A percentile compares a stretch with the other conserved stretches of the same genome.
phyloP scores from a whole-genome alignment of 148 eudicot genomes.

The Tetragonia tetragonoides region DNA sequence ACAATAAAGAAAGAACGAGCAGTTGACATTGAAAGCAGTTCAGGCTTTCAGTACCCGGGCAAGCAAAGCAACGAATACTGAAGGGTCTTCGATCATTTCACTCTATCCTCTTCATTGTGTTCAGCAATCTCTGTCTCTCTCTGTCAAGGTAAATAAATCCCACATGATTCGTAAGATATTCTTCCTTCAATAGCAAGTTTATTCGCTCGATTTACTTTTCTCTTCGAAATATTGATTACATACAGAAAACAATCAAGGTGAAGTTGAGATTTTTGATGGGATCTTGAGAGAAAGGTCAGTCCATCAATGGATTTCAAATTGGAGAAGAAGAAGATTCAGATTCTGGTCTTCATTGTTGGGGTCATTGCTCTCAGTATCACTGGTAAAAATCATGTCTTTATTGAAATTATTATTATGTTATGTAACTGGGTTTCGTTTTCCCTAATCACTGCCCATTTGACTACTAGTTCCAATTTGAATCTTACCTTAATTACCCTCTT shows the following conservation, averaged over 20 bases:
- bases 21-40: no score
- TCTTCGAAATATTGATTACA: not conserved
- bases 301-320: constrained; percentile 41
- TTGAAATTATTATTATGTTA: no score
- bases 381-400: constrained; percentile 32
- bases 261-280: constrained; percentile 21
- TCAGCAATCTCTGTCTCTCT: not conserved
- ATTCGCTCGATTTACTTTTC: not conserved
- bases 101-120: no score
- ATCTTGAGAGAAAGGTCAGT: not conserved
- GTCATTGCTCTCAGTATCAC: constrained; percentile 53
- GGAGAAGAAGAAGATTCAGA: constrained; percentile 48
- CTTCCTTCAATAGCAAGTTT: constrained; percentile 9
- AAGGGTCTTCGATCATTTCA: no score
- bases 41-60: no score
- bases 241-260: not conserved
- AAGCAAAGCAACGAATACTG: no score
- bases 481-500: not conserved
- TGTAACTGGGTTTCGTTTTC: not conserved
- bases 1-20: no score
- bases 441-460: not conserved
- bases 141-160: not conserved
- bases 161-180: not conserved
- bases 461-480: not conserved
- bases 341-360: constrained; percentile 43